Conservation (phyloP, 495 filamentous ascomycete genomes). For the Aspergillus mulundensis region DNA sequence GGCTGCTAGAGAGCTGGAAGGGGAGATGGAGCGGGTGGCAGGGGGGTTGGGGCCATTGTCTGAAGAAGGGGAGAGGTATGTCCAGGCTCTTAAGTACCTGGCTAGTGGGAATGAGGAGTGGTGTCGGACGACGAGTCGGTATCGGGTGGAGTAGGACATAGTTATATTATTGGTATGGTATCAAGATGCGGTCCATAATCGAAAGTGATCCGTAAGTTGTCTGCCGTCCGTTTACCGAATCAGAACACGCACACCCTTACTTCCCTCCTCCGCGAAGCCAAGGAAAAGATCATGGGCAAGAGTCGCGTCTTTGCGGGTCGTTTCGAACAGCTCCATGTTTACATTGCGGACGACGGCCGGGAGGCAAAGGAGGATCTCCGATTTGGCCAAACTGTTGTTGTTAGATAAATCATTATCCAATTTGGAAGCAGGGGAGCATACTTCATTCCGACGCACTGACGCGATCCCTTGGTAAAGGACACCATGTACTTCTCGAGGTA, state of each 20-base stretch:
- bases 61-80: neutral
- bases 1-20: neutral
- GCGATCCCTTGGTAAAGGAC: constrained; percentile 44
- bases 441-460: constrained; percentile 51
- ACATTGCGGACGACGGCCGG: constrained; percentile 6
- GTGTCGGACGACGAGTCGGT: neutral
- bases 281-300: constrained; percentile 14
- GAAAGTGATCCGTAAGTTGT: neutral
- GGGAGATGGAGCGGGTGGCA: neutral
- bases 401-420: neutral
- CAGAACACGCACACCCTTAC: constrained; percentile 13
- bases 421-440: constrained; percentile 9
- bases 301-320: constrained; percentile 8
- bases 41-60: neutral
- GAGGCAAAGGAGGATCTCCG: constrained; percentile 11
- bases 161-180: neutral
- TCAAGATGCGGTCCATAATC: neutral
- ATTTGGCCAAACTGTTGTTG: constrained; percentile 1
- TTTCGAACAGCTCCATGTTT: constrained; percentile 12
- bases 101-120: constrained; percentile 1
- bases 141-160: neutral
- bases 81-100: neutral
- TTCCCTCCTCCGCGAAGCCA: constrained; percentile 7
- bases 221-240: neutral
- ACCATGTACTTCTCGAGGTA: constrained; percentile 44